Base-by-base conservation (phyloP, 176 grass and related monocot genomes). In the Avena sativa region DNA sequence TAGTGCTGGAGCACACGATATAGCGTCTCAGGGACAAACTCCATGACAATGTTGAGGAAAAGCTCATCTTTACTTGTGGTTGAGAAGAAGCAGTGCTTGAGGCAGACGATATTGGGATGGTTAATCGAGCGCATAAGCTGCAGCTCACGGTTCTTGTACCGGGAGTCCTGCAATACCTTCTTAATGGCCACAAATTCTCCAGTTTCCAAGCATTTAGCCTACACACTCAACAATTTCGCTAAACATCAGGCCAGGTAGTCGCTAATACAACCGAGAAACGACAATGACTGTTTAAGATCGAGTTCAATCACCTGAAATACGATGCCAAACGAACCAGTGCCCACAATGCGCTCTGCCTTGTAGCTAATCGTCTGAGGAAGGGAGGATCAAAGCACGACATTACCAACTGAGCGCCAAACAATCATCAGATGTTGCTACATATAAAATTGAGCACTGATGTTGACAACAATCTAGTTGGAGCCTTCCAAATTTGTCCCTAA, bases 171-270 rank as follows among this genome's bases (percentile, higher is more conserved):
- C 26, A 91, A 55, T 30, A 94, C 92, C 83, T 94, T 94, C 86
- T 94, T 94, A 69, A 94, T 94, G 26, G 92, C 92, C 75, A 94
- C 89, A 5, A 87, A 85, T 76, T 94, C 92, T 20, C 87, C 87
- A 0, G 92, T 91, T 51, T 94, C 89, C 87, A 94, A 85, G 84
- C 92, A 94, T 75, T 94, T 94, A 4, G 92, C 92, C 89, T 94
- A 47, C 61, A 81, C 15, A 48, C 58, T 49, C 71, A 65, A 70
- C 65, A 19, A 43, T 53, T 34, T 71, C 2, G 12, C 64, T 43
- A 9, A 83, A 25, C 66, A 55, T 71, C 7, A 13, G 12, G 34
- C 32, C 66, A 83, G 40, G 16, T n/a, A 79, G 19, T 43, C 32
- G 21, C 43, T 89, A 40, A 69, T 69, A 47, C 49, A 16, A 28